phyloP scores from a whole-genome alignment of 768 basidiomycete species.

The Leucogyrophana mollusca region DNA sequence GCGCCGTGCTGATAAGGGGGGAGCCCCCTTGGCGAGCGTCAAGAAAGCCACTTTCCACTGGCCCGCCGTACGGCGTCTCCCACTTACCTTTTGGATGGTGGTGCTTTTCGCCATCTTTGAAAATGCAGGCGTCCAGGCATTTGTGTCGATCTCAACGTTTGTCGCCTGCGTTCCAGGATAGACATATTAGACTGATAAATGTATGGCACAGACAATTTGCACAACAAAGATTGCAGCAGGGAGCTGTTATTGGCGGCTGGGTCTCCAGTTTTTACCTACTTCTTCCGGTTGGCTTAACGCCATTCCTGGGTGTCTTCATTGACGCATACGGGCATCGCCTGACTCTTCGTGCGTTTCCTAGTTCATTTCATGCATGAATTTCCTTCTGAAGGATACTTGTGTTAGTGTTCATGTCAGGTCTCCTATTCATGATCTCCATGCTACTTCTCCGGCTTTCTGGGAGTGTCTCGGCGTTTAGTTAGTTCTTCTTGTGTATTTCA shows the following conservation, averaged over 20 bases:
- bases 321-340: constrained; percentile 39
- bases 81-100: constrained; percentile 41
- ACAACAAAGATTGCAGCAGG: constrained; percentile 40
- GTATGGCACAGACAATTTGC: constrained; percentile 34
- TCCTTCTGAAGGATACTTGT: too few species aligned
- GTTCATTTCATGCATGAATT: background rate
- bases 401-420: constrained; percentile 38
- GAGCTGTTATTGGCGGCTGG: constrained; percentile 44
- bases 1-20: constrained; percentile 26
- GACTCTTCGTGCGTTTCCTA: constrained; percentile 31
- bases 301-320: constrained; percentile 40
- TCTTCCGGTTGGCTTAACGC: constrained; percentile 37
- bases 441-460: constrained; percentile 38
- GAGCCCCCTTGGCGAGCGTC: constrained; percentile 19
- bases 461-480: constrained; percentile 36
- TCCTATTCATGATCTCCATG: constrained; percentile 41
- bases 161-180: constrained; percentile 8
- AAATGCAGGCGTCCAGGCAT: constrained; percentile 43
- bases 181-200: background rate
- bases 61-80: constrained; percentile 30
- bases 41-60: constrained; percentile 30
- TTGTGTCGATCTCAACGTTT: constrained; percentile 43
- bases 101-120: constrained; percentile 39
- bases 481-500: constrained; percentile 6
- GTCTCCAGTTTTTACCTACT: constrained; percentile 43